Evolutionary conservation across 164 flowering plant species (phyloP).

Genomic region (Saururus chinensis): DNA sequence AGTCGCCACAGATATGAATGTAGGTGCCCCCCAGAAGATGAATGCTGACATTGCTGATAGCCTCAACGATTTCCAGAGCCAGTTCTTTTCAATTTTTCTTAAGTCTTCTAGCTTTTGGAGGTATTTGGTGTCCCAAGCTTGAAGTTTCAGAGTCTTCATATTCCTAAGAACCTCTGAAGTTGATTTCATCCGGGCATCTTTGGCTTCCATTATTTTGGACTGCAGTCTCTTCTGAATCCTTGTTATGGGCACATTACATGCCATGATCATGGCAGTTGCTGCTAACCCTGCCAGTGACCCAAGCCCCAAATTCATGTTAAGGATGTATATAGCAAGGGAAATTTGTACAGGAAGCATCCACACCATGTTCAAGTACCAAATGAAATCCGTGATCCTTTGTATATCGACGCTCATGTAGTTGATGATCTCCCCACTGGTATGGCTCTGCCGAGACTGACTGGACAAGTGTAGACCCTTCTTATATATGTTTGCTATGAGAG

Average conservation of each 20-base stretch:
- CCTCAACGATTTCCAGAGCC: slow-evolving; percentile 70
- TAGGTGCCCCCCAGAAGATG: slow-evolving; percentile 84
- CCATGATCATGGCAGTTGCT: slow-evolving; percentile 57
- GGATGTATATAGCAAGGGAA: slow-evolving; percentile 59
- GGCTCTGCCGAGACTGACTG: slow-evolving; percentile 72
- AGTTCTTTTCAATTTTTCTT: slow-evolving; percentile 47
- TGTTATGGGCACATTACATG: slow-evolving; percentile 75
- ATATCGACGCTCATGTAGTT: slow-evolving; percentile 90
- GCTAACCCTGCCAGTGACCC: slow-evolving; percentile 67
- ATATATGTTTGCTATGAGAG: slow-evolving; percentile 68
- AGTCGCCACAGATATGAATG: slow-evolving; percentile 70
- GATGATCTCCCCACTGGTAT: slow-evolving; percentile 81
- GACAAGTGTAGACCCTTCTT: slow-evolving; percentile 68
- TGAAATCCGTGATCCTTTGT: slow-evolving; percentile 74
- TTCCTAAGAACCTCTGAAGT: slow-evolving; percentile 77
- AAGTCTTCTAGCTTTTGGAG: slow-evolving; percentile 49
- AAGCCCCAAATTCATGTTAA: slow-evolving; percentile 45
- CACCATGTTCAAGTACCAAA: slow-evolving; percentile 63
- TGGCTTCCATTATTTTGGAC: slow-evolving; percentile 71
- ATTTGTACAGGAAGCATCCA: slow-evolving; percentile 92
- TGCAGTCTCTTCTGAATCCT: slow-evolving; percentile 58
- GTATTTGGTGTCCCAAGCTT: slow-evolving; percentile 83
- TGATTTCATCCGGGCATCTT: slow-evolving; percentile 79
- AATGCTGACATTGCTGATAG: slow-evolving; percentile 49
- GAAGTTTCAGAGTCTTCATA: slow-evolving; percentile 81